phyloP scores from a whole-genome alignment of 2,329 filamentous ascomycete species.

The Nothophaeocryptopus gaeumannii region DNA sequence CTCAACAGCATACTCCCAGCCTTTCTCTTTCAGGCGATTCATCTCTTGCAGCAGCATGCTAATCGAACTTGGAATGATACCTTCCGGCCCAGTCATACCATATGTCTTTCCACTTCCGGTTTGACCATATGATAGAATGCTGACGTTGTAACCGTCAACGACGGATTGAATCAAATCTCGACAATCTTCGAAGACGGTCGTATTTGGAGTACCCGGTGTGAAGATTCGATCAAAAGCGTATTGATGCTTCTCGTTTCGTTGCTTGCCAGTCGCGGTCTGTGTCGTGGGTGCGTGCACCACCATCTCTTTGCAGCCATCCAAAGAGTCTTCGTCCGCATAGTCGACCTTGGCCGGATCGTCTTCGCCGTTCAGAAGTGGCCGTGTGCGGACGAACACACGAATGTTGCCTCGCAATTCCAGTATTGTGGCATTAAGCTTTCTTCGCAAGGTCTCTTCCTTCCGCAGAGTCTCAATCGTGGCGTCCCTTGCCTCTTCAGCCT shows the following conservation, averaged over 20 bases:
- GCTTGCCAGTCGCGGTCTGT: constrained; percentile 72
- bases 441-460: constrained; percentile 83
- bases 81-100: constrained; percentile 87
- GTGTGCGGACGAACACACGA: constrained; percentile 93
- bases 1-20: constrained; percentile 92
- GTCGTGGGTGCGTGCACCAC: constrained; percentile 79
- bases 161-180: constrained; percentile 95
- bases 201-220: constrained; percentile 70
- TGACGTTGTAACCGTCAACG: constrained; percentile 96
- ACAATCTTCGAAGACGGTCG: constrained; percentile 91
- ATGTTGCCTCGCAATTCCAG: constrained; percentile 98
- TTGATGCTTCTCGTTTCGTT: constrained; percentile 73
- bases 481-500: constrained; percentile 68
- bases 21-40: constrained; percentile 78
- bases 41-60: constrained; percentile 92
- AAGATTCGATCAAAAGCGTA: constrained; percentile 96
- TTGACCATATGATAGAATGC: constrained; percentile 97
- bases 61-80: constrained; percentile 93
- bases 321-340: constrained; percentile 65
- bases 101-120: constrained; percentile 96
- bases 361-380: constrained; percentile 65
- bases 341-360: constrained; percentile 69
- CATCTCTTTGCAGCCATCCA: constrained; percentile 84
- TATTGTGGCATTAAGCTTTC: constrained; percentile 94
- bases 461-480: constrained; percentile 77